Evolutionary conservation across 441 rosid species (phyloP).

Genomic region (Gossypium davidsonii): DNA sequence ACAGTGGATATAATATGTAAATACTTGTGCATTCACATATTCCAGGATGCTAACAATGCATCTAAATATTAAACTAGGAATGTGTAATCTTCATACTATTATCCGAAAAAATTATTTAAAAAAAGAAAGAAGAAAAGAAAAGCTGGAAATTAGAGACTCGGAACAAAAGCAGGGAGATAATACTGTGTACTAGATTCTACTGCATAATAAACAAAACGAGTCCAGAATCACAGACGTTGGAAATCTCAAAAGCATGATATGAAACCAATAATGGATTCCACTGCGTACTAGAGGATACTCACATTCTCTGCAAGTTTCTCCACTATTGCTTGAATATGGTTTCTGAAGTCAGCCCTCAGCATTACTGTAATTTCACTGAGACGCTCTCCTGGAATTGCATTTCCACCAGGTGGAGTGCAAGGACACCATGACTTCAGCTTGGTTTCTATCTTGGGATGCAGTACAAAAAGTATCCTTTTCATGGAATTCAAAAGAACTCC

Average conservation of each 20-base stretch:
- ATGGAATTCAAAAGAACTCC: slow-evolving; percentile 81
- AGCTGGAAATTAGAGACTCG: neutral
- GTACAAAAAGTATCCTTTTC: slow-evolving; percentile 68
- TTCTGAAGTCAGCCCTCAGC: slow-evolving; percentile 81
- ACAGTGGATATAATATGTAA: too few relatives aligned
- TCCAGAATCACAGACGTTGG: neutral
- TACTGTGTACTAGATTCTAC: neutral
- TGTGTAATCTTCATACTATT: neutral
- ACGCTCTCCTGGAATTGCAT: slow-evolving; percentile 62
- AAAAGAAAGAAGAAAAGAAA: neutral
- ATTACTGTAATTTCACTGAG: slow-evolving; percentile 88
- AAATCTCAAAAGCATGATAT: neutral
- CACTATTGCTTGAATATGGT: slow-evolving; percentile 75
- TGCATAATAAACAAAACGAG: neutral
- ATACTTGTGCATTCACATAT: neutral
- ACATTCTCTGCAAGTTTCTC: slow-evolving; percentile 95
- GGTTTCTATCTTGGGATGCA: slow-evolving; percentile 61
- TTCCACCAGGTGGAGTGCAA: slow-evolving; percentile 49
- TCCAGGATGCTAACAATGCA: neutral
- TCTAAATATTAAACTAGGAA: neutral
- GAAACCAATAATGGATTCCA: neutral
- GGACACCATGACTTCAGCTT: slow-evolving; percentile 70
- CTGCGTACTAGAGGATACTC: slow-evolving; percentile 21
- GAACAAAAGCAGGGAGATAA: neutral
- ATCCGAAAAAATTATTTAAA: neutral